These are phyloP conservation scores for Clarkia xantiana DNA, from an alignment of 345 rosid genomes.

Conservation along the genomic window DNA sequence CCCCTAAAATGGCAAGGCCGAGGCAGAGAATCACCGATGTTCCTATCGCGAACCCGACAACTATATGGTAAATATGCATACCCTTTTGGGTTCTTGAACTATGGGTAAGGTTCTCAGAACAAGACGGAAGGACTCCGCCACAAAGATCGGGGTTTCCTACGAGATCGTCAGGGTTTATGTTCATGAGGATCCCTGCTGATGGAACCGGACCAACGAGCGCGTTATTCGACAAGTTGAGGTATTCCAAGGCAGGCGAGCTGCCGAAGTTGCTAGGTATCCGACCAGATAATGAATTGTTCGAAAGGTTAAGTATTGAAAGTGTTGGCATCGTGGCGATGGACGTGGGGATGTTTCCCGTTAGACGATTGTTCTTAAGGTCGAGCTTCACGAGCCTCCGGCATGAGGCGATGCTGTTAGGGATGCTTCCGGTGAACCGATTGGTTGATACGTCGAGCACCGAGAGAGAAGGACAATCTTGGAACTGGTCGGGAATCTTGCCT, in stretches of 20 bases:
- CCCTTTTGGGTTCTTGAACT: conserved; percentile 14
- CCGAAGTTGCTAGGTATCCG: conserved; percentile 49
- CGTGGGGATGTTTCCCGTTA: conserved; percentile 46
- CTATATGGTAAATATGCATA: conserved; percentile 34
- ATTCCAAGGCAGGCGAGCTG: conserved; percentile 63
- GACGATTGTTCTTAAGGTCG: conserved; percentile 45
- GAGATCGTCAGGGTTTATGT: conserved; percentile 55
- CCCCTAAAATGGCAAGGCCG: conserved; percentile 32
- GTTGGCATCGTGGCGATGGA: conserved; percentile 52
- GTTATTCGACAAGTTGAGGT: conserved; percentile 62
- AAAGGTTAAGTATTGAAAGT: conserved; percentile 63
- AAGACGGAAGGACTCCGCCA: conserved; percentile 49
- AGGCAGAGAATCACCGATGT: conserved; percentile 31
- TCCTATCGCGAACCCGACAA: conserved; percentile 43
- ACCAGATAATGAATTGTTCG: conserved; percentile 63
- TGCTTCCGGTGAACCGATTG: conserved; percentile 52
- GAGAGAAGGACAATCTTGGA: conserved; percentile 67
- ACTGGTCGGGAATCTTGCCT: conserved; percentile 58
- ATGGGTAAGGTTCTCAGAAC: conserved; percentile 21
- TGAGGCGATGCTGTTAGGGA: conserved; percentile 55
- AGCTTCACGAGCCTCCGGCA: conserved; percentile 64
- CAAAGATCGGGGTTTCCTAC: conserved; percentile 67
- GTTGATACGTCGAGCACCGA: conserved; percentile 64
- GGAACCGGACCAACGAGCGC: conserved; percentile 64
- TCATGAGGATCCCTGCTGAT: conserved; percentile 33